Conservation (phyloP, 2,329 filamentous ascomycete genomes). For the Nigrospora osmanthi region DNA sequence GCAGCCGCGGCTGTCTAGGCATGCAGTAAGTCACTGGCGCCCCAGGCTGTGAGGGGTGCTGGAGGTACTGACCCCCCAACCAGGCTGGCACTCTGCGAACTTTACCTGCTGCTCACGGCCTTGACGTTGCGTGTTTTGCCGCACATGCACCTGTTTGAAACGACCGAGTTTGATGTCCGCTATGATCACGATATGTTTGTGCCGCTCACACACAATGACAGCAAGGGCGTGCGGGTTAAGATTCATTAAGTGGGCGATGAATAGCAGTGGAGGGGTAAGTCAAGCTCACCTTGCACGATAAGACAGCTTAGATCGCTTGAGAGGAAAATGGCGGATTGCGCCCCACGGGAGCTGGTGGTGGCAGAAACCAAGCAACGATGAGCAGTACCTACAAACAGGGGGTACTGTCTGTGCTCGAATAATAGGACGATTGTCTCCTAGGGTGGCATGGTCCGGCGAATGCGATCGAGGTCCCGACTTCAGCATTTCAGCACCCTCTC, state of each 20-base stretch:
- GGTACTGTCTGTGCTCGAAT: too few relatives aligned
- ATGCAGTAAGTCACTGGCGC: slow-evolving; percentile 18
- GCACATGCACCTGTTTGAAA: slow-evolving; percentile 12
- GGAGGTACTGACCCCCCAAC: not conserved
- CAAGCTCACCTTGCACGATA: too few relatives aligned
- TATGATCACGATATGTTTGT: slow-evolving; percentile 18
- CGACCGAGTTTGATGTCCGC: slow-evolving; percentile 12
- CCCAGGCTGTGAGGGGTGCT: not conserved
- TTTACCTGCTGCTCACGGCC: slow-evolving; percentile 11
- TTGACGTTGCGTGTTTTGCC: slow-evolving; percentile 14
- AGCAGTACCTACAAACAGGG: too few relatives aligned
- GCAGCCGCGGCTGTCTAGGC: slow-evolving; percentile 33
- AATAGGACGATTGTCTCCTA: too few relatives aligned
- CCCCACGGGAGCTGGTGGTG: too few relatives aligned
- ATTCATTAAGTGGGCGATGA: not conserved
- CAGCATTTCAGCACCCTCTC: too few relatives aligned
- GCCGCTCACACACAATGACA: slow-evolving; percentile 4
- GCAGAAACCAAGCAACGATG: too few relatives aligned
- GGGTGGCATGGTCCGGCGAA: too few relatives aligned
- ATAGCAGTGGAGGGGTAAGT: not conserved
- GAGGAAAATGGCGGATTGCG: too few relatives aligned
- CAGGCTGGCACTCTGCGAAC: slow-evolving; percentile 15
- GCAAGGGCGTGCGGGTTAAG: slow-evolving; percentile 4
- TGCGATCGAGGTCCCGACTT: too few relatives aligned
- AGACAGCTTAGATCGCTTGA: too few relatives aligned